Conservation (phyloP, 2,329 filamentous ascomycete genomes). For the Trichocomaceae sp. region DNA sequence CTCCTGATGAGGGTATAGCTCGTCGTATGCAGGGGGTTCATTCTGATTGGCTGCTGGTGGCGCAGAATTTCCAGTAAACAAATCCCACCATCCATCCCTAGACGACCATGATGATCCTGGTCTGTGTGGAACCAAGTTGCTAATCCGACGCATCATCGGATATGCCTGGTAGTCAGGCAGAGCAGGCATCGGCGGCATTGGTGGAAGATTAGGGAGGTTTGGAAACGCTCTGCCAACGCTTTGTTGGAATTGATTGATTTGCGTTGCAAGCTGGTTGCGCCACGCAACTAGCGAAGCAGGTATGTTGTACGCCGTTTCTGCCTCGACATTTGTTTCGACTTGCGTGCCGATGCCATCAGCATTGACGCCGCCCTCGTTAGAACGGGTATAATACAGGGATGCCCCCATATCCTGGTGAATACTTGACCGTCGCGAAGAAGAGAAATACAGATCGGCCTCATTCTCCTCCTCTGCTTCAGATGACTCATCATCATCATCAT, state of each 20-base stretch:
- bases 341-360: conserved; percentile 16
- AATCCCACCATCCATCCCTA: conserved; percentile 58
- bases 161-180: conserved; percentile 68
- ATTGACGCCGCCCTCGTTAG: conserved; percentile 17
- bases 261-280: conserved; percentile 65
- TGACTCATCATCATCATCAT: conserved; percentile 25
- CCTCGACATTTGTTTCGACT: conserved; percentile 22
- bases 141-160: conserved; percentile 65
- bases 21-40: conserved; percentile 69
- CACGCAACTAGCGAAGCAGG: conserved; percentile 58
- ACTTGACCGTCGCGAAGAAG: conserved; percentile 31
- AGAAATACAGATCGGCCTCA: conserved; percentile 23
- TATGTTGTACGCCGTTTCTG: conserved; percentile 28
- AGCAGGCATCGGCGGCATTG: conserved; percentile 55
- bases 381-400: conserved; percentile 16
- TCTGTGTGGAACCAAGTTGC: conserved; percentile 64
- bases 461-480: conserved; percentile 17
- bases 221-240: conserved; percentile 61
- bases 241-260: conserved; percentile 71
- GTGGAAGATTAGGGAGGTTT: conserved; percentile 53
- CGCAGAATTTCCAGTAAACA: conserved; percentile 48
- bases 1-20: conserved; percentile 58
- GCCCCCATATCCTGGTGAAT: conserved; percentile 27
- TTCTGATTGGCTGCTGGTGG: conserved; percentile 41
- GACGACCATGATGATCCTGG: conserved; percentile 42